phyloP scores from a whole-genome alignment of 768 basidiomycete species.

The Candolleomyces aberdarensis region DNA sequence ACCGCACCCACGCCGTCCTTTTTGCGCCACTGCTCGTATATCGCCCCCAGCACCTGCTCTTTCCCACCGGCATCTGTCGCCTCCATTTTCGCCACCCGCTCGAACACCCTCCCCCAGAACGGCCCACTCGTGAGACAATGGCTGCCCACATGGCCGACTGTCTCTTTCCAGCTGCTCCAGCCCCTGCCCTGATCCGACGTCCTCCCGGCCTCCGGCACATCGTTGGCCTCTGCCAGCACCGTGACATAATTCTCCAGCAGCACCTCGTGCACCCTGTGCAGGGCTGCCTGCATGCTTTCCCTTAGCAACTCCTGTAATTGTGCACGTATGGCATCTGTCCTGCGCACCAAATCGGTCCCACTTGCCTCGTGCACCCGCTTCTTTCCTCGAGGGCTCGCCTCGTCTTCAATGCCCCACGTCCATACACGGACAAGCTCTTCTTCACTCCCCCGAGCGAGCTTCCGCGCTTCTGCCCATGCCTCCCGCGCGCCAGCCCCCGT shows the following conservation, averaged over 20 bases:
- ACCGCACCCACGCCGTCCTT: slow-evolving; percentile 35
- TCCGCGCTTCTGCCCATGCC: slow-evolving; percentile 46
- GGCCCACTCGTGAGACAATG: slow-evolving; percentile 39
- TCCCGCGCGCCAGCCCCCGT: slow-evolving; percentile 21
- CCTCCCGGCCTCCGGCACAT: slow-evolving; percentile 15
- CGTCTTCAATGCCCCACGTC: slow-evolving; percentile 49
- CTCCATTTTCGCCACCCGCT: slow-evolving; percentile 21
- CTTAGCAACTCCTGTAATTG: slow-evolving; percentile 36
- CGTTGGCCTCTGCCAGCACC: slow-evolving; percentile 22
- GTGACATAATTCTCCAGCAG: slow-evolving; percentile 46
- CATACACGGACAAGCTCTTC: slow-evolving; percentile 41
- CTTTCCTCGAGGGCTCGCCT: slow-evolving; percentile 16
- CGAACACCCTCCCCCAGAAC: slow-evolving; percentile 45
- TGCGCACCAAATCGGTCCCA: background rate
- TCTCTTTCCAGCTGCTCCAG: slow-evolving; percentile 21
- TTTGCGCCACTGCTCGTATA: slow-evolving; percentile 43
- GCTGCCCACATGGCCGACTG: slow-evolving; percentile 38
- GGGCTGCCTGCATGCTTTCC: slow-evolving; percentile 38
- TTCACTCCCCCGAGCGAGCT: slow-evolving; percentile 25
- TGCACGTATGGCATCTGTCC: slow-evolving; percentile 5
- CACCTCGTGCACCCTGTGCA: slow-evolving; percentile 40
- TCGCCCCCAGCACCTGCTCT: slow-evolving; percentile 22
- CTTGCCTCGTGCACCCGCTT: slow-evolving; percentile 32
- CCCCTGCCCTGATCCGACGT: slow-evolving; percentile 27
- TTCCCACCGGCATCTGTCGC: slow-evolving; percentile 19